These are phyloP conservation scores for Mitragyna speciosa DNA, from an alignment of 257 asterid genomes.

Conservation along the genomic window DNA sequence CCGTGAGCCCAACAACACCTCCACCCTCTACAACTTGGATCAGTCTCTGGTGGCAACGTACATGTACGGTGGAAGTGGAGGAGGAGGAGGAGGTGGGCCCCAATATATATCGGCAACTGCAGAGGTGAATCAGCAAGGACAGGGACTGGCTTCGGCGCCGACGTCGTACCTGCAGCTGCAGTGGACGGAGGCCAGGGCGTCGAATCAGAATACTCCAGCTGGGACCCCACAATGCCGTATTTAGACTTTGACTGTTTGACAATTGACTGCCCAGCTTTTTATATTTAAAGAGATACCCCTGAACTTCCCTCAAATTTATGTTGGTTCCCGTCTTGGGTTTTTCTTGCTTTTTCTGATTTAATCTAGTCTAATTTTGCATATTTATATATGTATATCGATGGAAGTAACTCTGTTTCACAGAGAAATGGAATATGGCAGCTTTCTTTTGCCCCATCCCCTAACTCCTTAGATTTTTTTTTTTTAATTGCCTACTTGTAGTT, in stretches of 20 bases:
- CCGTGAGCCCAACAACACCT: neutral
- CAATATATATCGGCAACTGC: neutral
- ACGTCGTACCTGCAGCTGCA: neutral
- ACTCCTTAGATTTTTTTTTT: too few species aligned
- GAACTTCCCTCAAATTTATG: neutral
- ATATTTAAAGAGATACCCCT: neutral
- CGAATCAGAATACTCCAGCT: constrained; percentile 34
- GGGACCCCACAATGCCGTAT: constrained; percentile 26
- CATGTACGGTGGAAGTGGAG: constrained; percentile 22
- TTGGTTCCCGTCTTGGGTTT: neutral
- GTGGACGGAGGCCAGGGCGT: constrained; percentile 22
- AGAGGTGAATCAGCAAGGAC: neutral
- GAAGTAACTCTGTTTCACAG: neutral
- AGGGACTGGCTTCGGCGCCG: neutral
- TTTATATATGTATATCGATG: neutral
- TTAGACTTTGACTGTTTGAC: neutral
- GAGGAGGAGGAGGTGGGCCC: constrained; percentile 20
- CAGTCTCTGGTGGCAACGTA: constrained; percentile 32
- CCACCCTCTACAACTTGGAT: neutral
- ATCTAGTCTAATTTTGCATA: too few species aligned
- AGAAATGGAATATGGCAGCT: too few species aligned
- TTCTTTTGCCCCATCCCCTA: neutral
- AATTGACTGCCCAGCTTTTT: neutral
- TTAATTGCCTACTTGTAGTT: too few species aligned
- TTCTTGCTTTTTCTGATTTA: too few species aligned